These are phyloP conservation scores for Candida verbasci DNA, from an alignment of 805 yeast species.

Conservation along the genomic window DNA sequence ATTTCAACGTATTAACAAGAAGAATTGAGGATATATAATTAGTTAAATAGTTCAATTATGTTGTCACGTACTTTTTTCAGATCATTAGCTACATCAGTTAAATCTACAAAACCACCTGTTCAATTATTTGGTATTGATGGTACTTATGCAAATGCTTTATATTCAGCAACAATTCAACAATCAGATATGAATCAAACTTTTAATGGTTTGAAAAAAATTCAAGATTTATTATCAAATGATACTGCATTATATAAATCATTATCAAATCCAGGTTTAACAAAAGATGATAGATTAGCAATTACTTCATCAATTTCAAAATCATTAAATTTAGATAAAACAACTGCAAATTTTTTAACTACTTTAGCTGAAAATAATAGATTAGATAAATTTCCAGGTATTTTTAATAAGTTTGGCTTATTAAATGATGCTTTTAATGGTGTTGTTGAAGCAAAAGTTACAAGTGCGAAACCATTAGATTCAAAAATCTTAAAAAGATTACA, in stretches of 20 bases:
- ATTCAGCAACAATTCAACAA: constrained; percentile 83
- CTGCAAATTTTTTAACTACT: constrained; percentile 74
- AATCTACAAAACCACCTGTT: constrained; percentile 75
- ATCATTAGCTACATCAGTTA: constrained; percentile 68
- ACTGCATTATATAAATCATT: constrained; percentile 58
- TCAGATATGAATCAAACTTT: constrained; percentile 69
- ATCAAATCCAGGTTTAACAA: constrained; percentile 78
- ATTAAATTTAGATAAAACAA: constrained; percentile 59
- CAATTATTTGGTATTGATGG: constrained; percentile 95
- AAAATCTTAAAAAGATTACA: constrained; percentile 75
- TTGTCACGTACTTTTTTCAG: constrained; percentile 65
- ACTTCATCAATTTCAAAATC: constrained; percentile 53
- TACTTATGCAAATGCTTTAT: constrained; percentile 93
- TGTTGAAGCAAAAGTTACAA: constrained; percentile 89
- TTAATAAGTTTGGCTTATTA: constrained; percentile 67
- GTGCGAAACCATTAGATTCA: constrained; percentile 79
- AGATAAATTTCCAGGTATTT: constrained; percentile 58
- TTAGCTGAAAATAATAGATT: constrained; percentile 95
- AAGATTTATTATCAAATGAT: constrained; percentile 56
- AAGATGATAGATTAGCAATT: constrained; percentile 67
- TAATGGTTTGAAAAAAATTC: constrained; percentile 58
- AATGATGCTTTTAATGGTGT: constrained; percentile 88
- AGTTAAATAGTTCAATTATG: constrained; percentile 27
- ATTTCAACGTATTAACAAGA: constrained; percentile 5
- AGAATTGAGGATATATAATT: too few species aligned